phyloP scores from a whole-genome alignment of 768 basidiomycete genomes.

The Pleurotus eryngii region DNA sequence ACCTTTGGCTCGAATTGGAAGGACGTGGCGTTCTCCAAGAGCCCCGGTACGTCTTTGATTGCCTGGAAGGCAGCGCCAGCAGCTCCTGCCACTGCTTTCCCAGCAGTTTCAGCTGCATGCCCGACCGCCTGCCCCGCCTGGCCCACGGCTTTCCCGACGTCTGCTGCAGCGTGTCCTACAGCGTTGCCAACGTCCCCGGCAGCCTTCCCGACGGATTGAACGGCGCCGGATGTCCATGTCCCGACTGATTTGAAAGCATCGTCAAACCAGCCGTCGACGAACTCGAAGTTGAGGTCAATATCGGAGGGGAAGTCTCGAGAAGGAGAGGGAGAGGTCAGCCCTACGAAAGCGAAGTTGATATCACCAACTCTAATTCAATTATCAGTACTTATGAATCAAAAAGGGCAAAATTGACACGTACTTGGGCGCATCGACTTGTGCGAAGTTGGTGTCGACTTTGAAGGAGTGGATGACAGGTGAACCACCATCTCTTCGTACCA shows the following conservation, averaged over 20 bases:
- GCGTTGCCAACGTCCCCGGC: conserved; percentile 9
- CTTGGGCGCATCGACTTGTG: conserved; percentile 18
- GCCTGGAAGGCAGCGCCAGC: not conserved
- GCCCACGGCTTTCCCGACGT: not conserved
- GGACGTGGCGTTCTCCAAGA: not conserved
- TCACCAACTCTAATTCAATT: not conserved
- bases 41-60: not conserved
- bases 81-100: not conserved
- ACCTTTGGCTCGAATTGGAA: conserved; percentile 15
- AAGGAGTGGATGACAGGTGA: conserved; percentile 28
- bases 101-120: not conserved
- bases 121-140: not conserved
- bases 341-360: conserved; percentile 9
- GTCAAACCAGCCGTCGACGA: conserved; percentile 14
- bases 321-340: conserved; percentile 6
- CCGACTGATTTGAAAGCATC: too few species aligned
- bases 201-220: not conserved
- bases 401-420: conserved; percentile 10
- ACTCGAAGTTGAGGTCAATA: conserved; percentile 10
- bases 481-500: conserved; percentile 22
- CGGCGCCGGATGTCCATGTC: too few species aligned
- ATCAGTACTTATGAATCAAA: not conserved
- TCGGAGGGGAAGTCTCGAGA: too few species aligned
- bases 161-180: not conserved
- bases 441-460: conserved; percentile 31